A percentile compares a stretch with the other conserved stretches of the same genome.
Evolutionary conservation across 2,329 filamentous ascomycete species (phyloP).

Genomic region (Byssothecium circinans): DNA sequence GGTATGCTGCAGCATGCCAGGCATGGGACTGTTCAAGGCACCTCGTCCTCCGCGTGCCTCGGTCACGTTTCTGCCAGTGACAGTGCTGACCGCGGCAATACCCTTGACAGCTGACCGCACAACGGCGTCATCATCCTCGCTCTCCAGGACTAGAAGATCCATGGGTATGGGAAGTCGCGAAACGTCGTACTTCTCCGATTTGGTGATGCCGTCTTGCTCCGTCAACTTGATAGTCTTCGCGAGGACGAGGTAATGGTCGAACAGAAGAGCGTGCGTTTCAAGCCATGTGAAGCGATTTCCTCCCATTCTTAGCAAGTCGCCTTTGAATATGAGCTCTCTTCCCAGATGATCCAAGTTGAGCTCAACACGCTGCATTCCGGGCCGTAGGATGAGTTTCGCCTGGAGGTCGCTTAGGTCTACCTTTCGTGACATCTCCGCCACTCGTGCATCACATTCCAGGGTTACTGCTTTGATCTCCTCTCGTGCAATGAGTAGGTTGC

Average conservation of each 20-base stretch:
- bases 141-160: conserved; percentile 91
- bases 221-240: conserved; percentile 73
- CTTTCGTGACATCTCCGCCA: conserved; percentile 89
- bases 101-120: conserved; percentile 75
- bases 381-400: conserved; percentile 79
- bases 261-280: conserved; percentile 88
- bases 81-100: conserved; percentile 61
- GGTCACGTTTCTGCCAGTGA: conserved; percentile 27
- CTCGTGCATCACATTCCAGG: conserved; percentile 85
- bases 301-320: conserved; percentile 85
- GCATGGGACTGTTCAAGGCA: conserved; percentile 45
- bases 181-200: conserved; percentile 84
- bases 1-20: conserved; percentile 64
- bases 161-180: conserved; percentile 95
- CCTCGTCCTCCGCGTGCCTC: conserved; percentile 57
- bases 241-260: conserved; percentile 94
- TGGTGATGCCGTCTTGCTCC: conserved; percentile 71
- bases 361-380: conserved; percentile 80
- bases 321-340: conserved; percentile 82
- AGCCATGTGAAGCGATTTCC: conserved; percentile 90
- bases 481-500: conserved; percentile 79
- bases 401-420: conserved; percentile 84
- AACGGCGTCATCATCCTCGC: conserved; percentile 86
- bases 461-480: conserved; percentile 90
- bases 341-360: conserved; percentile 94